Conservation (phyloP, 805 yeast genomes). For the Zygosaccharomyces bailii region DNA sequence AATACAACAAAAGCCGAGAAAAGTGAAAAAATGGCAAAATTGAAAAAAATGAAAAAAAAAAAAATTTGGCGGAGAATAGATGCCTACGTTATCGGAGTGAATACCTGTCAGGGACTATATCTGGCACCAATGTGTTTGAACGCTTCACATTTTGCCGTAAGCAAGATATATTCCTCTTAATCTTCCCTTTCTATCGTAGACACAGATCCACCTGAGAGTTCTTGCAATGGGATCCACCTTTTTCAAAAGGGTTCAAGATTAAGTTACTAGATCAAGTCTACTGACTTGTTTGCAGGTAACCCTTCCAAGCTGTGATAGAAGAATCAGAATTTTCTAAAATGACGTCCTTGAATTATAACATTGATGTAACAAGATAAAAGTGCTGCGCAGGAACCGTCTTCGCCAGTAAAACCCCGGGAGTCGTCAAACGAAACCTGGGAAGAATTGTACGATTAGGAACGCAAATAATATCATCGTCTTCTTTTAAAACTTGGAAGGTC, state of each 20-base stretch:
- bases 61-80: not conserved
- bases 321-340: conserved; percentile 38
- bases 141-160: not conserved
- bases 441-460: conserved; percentile 37
- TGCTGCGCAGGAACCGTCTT: conserved; percentile 39
- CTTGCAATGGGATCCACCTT: conserved; percentile 17
- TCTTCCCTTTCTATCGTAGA: conserved; percentile 21
- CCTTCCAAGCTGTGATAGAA: conserved; percentile 16
- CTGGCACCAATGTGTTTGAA: not conserved
- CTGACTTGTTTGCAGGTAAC: conserved; percentile 3
- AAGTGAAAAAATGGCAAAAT: not conserved
- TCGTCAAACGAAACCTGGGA: conserved; percentile 17
- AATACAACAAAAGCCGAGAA: not conserved
- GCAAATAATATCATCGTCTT: conserved; percentile 38
- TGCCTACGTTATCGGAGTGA: not conserved
- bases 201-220: conserved; percentile 13
- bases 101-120: not conserved
- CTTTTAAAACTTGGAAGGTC: conserved; percentile 41
- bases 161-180: not conserved
- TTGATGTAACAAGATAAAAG: conserved; percentile 39
- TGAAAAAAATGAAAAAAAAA: not conserved
- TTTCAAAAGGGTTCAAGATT: conserved; percentile 11
- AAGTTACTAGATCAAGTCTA: not conserved
- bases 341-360: conserved; percentile 36
- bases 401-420: conserved; percentile 37